Base-by-base conservation (phyloP, 2,329 filamentous ascomycete genomes). In the Phyllosticta citribraziliensis region DNA sequence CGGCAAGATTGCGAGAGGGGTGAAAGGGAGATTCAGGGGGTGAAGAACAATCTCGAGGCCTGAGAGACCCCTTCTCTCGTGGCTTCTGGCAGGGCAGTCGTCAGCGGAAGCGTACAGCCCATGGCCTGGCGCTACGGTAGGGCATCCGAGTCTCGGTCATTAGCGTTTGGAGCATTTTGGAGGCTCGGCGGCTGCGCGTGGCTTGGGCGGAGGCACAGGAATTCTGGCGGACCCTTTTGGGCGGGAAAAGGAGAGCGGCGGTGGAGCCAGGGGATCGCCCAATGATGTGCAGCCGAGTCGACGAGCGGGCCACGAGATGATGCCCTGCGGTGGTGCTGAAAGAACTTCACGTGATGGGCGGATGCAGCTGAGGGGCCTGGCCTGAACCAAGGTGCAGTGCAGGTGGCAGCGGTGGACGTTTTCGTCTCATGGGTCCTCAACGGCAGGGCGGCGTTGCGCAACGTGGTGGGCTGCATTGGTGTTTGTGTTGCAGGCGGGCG, bases 241-340 rank as follows among this genome's bases (percentile, higher is more conserved):
- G 40, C 40, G 40, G 40, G 40, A 47, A 47, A 47, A 47, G 40
- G 40, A 47, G 40, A 47, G 40, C 40, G n/a, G 40, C 40, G 40
- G 40, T 47, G 40, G 40, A 47, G 40, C 40, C 14, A 47, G 14
- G 30, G 14, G 57, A 50, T 52, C 58, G 33, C 53, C 56, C 50
- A 30, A 40, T 60, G 58, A 60, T 55, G 54, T 55, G 52, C 58
- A 55, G 54, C 20, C 47, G 56, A 52, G 40, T 52, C 56, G 52
- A 50, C 24, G n/a, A 40, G 35, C 35, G 35, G 35, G 35, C 35
- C 35, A 40, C 35, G 35, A 40, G 35, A 40, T 35, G 30, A 22
- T n/a, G n/a, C n/a, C n/a, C n/a, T n/a, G n/a, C n/a, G n/a, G n/a
- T n/a, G n/a, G n/a, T n/a, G n/a, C n/a, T n/a, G n/a, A n/a, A 30